Conservation (phyloP, 768 basidiomycete genomes). For the Symmetrospora coprosmae region DNA sequence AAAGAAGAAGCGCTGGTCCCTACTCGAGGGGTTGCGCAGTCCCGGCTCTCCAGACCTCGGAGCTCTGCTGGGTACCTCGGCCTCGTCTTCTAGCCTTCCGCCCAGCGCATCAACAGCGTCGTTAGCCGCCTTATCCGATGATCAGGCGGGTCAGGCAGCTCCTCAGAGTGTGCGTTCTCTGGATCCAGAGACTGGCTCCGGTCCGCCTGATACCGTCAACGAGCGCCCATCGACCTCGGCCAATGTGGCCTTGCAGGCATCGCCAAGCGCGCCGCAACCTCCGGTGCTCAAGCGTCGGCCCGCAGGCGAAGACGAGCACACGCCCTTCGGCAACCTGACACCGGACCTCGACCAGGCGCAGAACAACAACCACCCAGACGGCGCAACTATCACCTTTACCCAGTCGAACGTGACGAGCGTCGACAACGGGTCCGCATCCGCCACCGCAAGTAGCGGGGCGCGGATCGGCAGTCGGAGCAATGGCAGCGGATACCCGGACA, state of each 20-base stretch:
- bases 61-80: too few relatives aligned
- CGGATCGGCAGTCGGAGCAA: not conserved
- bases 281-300: not conserved
- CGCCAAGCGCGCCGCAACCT: not conserved
- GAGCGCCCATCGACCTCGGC: not conserved
- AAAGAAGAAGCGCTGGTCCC: conserved; percentile 21
- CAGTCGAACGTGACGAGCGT: not conserved
- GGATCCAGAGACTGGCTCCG: too few relatives aligned
- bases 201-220: too few relatives aligned
- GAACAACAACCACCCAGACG: not conserved
- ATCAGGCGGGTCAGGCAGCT: too few relatives aligned
- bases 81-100: too few relatives aligned
- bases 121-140: too few relatives aligned
- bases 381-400: conserved; percentile 15
- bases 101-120: too few relatives aligned
- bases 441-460: not conserved
- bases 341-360: not conserved
- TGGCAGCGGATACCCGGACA: not conserved
- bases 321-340: conserved; percentile 7
- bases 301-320: not conserved
- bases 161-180: too few relatives aligned
- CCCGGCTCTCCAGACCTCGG: not conserved
- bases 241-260: not conserved
- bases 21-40: not conserved
- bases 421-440: not conserved